These are phyloP conservation scores for Rhododendron mucronatum DNA, from an alignment of 148 eudicot species.

Conservation along the genomic window DNA sequence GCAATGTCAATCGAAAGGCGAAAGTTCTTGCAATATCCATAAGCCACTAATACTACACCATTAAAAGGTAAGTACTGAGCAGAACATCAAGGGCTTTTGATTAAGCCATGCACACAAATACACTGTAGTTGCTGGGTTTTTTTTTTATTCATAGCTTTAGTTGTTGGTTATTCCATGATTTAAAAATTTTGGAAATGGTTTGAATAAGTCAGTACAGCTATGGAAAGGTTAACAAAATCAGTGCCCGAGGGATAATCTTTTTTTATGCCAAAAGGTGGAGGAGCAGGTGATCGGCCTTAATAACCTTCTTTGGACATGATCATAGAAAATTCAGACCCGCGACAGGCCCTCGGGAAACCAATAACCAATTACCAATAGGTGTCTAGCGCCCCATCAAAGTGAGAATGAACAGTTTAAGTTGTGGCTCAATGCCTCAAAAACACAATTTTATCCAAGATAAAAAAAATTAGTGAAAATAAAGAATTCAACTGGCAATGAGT, in stretches of 20 bases:
- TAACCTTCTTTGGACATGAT: neutral
- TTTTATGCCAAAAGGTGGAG: neutral
- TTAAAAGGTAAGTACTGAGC: neutral
- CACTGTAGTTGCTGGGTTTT: neutral
- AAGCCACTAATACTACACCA: neutral
- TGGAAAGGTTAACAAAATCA: neutral
- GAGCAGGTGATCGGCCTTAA: neutral
- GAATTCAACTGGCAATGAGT: no score
- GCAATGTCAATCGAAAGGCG: neutral
- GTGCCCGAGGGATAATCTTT: neutral
- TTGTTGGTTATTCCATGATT: neutral
- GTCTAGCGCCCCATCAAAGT: no score
- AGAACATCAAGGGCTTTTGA: neutral
- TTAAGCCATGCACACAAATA: neutral
- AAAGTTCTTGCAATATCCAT: neutral
- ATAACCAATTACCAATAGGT: no score
- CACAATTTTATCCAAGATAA: neutral
- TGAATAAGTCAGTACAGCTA: neutral
- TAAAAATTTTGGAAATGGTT: neutral
- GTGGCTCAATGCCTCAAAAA: neutral
- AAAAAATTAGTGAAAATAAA: no score
- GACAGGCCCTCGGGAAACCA: no score
- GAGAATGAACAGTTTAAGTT: no score
- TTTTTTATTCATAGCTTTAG: no score
- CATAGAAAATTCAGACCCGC: neutral